phyloP scores from a whole-genome alignment of 2,329 filamentous ascomycete species.

The Aspergillus jensenii region DNA sequence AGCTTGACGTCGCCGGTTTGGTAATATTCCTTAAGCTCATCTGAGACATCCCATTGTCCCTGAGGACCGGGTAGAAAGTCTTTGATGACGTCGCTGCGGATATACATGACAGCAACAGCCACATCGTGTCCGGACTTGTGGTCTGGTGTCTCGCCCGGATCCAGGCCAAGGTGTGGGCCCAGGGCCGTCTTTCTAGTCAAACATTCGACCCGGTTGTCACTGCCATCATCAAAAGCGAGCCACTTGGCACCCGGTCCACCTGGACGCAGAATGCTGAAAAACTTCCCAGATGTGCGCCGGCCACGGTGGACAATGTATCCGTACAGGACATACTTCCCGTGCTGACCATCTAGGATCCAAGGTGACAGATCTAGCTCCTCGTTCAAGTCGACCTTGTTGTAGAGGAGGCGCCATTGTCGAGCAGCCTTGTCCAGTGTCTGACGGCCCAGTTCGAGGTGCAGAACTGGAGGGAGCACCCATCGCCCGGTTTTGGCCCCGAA shows the following conservation, averaged over 20 bases:
- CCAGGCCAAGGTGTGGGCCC: conserved; percentile 50
- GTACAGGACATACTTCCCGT: conserved; percentile 55
- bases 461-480: conserved; percentile 49
- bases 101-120: conserved; percentile 57
- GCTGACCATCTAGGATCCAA: conserved; percentile 33
- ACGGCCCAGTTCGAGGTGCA: conserved; percentile 58
- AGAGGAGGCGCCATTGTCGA: conserved; percentile 58
- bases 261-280: conserved; percentile 61
- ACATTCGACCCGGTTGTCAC: conserved; percentile 56
- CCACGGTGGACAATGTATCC: conserved; percentile 62
- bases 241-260: conserved; percentile 56
- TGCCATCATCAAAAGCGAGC: conserved; percentile 59
- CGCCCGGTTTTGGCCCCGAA: conserved; percentile 35
- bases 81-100: conserved; percentile 50
- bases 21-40: conserved; percentile 42
- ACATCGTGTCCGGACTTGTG: conserved; percentile 47
- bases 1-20: conserved; percentile 26
- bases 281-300: conserved; percentile 57
- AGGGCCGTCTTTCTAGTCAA: conserved; percentile 58
- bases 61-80: conserved; percentile 43
- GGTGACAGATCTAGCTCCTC: conserved; percentile 52
- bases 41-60: conserved; percentile 50
- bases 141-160: conserved; percentile 41
- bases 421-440: conserved; percentile 55
- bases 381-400: conserved; percentile 57